Base-by-base conservation (phyloP, 208 protist species). In the Leishmania aethiopica region DNA sequence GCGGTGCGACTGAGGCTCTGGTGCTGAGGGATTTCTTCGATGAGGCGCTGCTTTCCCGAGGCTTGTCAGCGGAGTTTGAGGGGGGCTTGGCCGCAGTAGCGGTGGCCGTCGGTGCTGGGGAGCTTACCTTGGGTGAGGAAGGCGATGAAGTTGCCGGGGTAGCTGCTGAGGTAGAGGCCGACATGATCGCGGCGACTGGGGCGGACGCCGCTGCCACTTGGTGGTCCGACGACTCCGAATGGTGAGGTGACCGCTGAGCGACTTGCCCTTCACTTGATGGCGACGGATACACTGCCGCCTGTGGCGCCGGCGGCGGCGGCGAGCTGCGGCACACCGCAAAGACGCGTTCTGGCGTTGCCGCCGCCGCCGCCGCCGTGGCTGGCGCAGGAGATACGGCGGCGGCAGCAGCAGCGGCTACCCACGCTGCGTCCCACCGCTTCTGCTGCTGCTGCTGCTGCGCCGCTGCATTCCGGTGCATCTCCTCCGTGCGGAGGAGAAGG, bases 401-500 rank as follows among this genome's bases (percentile, higher is more conserved):
- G 28, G 57, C 78, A 1, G 62, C 66, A 2, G 62, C 66, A 3
- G 71, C 60, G 22, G 60, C 79, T n/a, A 80, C 75, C 82, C 80
- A 86, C 19, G 85, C 80, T 7, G 82, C 76, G 40, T 88, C 86
- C 81, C 74, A 85, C 15, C 76, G 83, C 83, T 86, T 79, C 78
- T 91, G 85, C 37, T 81, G 74, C 47, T 88, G 84, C 0, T 91
- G 85, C 37, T 81, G 74, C 57, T 88, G 84, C 1, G 72, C 53
- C 55, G 87, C n/a, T 57, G 84, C 80, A 69, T 92, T 89, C 57
- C 88, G 82, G 81, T 90, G 88, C 75, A 91, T 70, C 77, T 91
- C 88, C 79, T 94, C 90, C 13, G 88, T 84, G 45, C 88, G 88
- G 25, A 89, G 80, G 13, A 92, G 77, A 40, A 94, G 66, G 17